These are phyloP conservation scores for Ottelia alismoides DNA, from an alignment of 106 monocot genomes.

Conservation along the genomic window DNA sequence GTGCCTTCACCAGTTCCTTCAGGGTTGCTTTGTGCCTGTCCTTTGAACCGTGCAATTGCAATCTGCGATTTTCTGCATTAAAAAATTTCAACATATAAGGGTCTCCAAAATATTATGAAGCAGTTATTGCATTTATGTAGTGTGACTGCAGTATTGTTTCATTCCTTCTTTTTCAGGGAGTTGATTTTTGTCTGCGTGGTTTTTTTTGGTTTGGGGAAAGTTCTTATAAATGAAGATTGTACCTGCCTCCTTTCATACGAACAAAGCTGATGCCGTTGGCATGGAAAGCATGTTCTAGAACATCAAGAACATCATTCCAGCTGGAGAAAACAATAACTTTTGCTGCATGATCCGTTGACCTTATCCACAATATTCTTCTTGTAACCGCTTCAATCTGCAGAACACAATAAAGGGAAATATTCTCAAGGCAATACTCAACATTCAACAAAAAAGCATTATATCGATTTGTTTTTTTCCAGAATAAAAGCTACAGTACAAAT, in stretches of 20 bases:
- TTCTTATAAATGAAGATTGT: constrained; percentile 8
- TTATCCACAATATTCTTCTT: constrained; percentile 82
- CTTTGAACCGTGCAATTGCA: constrained; percentile 81
- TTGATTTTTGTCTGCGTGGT: too few species aligned
- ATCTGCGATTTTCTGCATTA: constrained; percentile 60
- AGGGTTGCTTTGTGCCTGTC: constrained; percentile 8
- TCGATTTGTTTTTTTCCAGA: too few species aligned
- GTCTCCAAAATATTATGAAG: too few species aligned
- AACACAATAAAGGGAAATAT: too few species aligned
- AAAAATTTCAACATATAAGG: too few species aligned
- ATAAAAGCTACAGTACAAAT: too few species aligned
- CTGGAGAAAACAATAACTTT: constrained; percentile 91
- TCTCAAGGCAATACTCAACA: too few species aligned
- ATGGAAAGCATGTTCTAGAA: constrained; percentile 68
- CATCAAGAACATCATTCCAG: constrained; percentile 99
- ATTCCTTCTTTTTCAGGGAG: too few species aligned
- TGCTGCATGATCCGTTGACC: constrained; percentile 47
- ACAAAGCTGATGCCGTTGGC: constrained; percentile 56
- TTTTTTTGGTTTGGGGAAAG: background rate
- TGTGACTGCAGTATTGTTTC: too few species aligned
- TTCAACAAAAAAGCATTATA: too few species aligned
- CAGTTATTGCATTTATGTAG: too few species aligned
- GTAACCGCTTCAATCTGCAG: constrained; percentile 74
- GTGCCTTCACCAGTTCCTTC: constrained; percentile 9
- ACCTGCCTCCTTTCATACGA: constrained; percentile 99